Evolutionary conservation across 768 basidiomycete species (phyloP).

Genomic region (Macrolepiota albuminosa): DNA sequence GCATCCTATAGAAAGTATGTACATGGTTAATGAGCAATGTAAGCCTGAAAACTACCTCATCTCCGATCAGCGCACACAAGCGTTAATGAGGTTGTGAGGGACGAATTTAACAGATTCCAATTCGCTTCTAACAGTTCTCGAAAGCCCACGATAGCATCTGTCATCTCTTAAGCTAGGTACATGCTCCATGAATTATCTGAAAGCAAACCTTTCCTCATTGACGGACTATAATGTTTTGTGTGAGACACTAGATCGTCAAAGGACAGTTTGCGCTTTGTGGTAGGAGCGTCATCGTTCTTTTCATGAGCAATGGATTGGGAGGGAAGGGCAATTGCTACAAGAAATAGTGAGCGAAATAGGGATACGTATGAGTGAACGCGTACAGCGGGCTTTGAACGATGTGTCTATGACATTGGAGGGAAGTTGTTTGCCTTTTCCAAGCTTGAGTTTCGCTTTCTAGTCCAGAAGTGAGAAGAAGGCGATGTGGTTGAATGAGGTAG

Average conservation of each 20-base stretch:
- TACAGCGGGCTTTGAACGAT: slow-evolving; percentile 92
- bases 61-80: slow-evolving; percentile 70
- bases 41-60: slow-evolving; percentile 55
- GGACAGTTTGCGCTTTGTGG: slow-evolving; percentile 71
- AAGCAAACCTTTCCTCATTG: slow-evolving; percentile 65
- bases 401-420: slow-evolving; percentile 89
- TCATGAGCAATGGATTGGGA: slow-evolving; percentile 69
- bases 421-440: slow-evolving; percentile 88
- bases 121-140: slow-evolving; percentile 67
- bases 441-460: slow-evolving; percentile 94
- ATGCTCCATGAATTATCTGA: neutral
- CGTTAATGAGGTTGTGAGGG: slow-evolving; percentile 53
- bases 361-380: slow-evolving; percentile 23
- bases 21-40: slow-evolving; percentile 5
- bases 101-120: slow-evolving; percentile 46
- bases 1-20: slow-evolving; percentile 53
- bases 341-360: neutral
- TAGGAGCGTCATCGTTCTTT: slow-evolving; percentile 54
- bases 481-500: neutral
- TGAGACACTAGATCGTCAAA: slow-evolving; percentile 75
- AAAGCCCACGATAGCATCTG: slow-evolving; percentile 72
- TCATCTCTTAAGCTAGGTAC: neutral
- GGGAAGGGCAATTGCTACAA: slow-evolving; percentile 82
- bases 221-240: slow-evolving; percentile 78
- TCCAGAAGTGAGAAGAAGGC: neutral